Evolutionary conservation across 2,329 filamentous ascomycete species (phyloP).

Genomic region (Aspergillus costaricaensis): DNA sequence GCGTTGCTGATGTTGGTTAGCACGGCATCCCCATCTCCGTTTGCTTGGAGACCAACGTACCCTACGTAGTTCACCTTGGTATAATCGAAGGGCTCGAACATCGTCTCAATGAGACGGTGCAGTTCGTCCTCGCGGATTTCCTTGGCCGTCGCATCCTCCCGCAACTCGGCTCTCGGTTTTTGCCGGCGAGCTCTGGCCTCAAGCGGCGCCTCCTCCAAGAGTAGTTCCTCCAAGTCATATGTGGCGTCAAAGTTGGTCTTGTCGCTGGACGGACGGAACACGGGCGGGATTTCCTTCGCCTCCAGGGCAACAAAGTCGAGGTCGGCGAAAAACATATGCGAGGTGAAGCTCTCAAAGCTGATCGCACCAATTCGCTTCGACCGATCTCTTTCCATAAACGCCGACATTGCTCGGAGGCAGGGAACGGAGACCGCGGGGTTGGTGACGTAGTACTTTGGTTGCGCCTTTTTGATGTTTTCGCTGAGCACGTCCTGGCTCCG

Average conservation of each 20-base stretch:
- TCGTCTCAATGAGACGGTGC: slow-evolving; percentile 88
- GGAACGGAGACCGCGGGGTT: slow-evolving; percentile 84
- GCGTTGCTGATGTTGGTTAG: slow-evolving; percentile 30
- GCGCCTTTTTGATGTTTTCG: slow-evolving; percentile 76
- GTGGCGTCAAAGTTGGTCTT: slow-evolving; percentile 99
- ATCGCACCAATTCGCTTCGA: slow-evolving; percentile 79
- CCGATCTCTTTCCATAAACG: slow-evolving; percentile 77
- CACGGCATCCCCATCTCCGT: not conserved
- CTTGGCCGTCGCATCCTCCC: slow-evolving; percentile 91
- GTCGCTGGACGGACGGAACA: slow-evolving; percentile 90
- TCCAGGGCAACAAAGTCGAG: slow-evolving; percentile 85
- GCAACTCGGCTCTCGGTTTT: slow-evolving; percentile 87
- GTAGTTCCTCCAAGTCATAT: slow-evolving; percentile 90
- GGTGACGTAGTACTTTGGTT: slow-evolving; percentile 87
- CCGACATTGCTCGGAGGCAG: slow-evolving; percentile 85
- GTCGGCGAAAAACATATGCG: slow-evolving; percentile 83
- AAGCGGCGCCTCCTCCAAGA: slow-evolving; percentile 90
- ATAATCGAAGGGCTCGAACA: slow-evolving; percentile 96
- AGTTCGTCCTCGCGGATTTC: slow-evolving; percentile 94
- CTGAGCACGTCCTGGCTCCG: slow-evolving; percentile 79
- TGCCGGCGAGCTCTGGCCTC: slow-evolving; percentile 90
- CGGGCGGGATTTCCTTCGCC: slow-evolving; percentile 81
- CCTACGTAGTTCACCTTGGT: slow-evolving; percentile 77
- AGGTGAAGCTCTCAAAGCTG: slow-evolving; percentile 78
- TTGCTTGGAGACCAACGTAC: slow-evolving; percentile 48